A percentile compares a stretch with the other conserved stretches of the same genome.
Evolutionary conservation across 192 early-diverging fungal species (phyloP).

Genomic region (Chytriomyces hyalinus): DNA sequence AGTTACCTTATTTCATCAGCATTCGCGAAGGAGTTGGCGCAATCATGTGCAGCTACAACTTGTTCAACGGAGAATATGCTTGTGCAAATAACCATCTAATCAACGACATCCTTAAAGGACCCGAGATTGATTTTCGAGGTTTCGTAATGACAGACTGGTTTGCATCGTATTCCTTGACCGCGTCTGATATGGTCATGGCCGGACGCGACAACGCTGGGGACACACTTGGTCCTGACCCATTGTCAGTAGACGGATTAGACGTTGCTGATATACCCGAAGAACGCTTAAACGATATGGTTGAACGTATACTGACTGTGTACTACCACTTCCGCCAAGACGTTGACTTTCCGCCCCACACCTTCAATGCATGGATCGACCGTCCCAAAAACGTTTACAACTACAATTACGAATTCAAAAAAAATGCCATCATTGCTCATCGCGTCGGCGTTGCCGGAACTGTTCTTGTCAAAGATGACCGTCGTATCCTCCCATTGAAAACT

Average conservation of each 20-base stretch:
- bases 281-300: slow-evolving; percentile 52
- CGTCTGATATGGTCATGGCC: slow-evolving; percentile 36
- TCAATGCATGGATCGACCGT: not conserved
- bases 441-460: slow-evolving; percentile 46
- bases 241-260: slow-evolving; percentile 11
- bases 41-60: slow-evolving; percentile 43
- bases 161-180: slow-evolving; percentile 42
- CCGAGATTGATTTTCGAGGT: slow-evolving; percentile 45
- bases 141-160: slow-evolving; percentile 62
- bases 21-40: slow-evolving; percentile 36
- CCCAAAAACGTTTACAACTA: slow-evolving; percentile 11
- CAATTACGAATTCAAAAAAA: slow-evolving; percentile 28
- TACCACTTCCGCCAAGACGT: slow-evolving; percentile 42
- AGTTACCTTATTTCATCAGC: too few relatives aligned
- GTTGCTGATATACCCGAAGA: slow-evolving; percentile 26
- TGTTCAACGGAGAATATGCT: slow-evolving; percentile 28
- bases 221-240: not conserved
- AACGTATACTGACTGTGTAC: slow-evolving; percentile 40
- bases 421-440: slow-evolving; percentile 34
- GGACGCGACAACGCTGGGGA: not conserved
- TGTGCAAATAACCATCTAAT: slow-evolving; percentile 51
- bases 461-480: slow-evolving; percentile 42
- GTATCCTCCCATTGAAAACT: slow-evolving; percentile 52
- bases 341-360: slow-evolving; percentile 7
- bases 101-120: slow-evolving; percentile 45